Evolutionary conservation across 148 eudicot genomes (phyloP), one percentile per base, ranked within the genome.

Genomic region (Suaeda aralocaspica): DNA sequence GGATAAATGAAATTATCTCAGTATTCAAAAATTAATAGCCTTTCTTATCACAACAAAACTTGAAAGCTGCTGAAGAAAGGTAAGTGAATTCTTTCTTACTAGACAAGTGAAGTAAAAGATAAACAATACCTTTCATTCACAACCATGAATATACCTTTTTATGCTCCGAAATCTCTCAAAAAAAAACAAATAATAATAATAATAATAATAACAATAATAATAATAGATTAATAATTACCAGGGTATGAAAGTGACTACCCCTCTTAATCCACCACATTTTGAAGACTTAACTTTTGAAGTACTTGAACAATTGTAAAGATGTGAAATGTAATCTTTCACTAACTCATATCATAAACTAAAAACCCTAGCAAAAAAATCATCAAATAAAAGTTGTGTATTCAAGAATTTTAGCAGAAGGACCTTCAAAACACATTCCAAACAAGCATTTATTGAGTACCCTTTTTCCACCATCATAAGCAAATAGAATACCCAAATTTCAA

Each of bases 371-470:
- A 48, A 50, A 48, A 36, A 33, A 7, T 28, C 18, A 65, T 26
- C 24, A 62, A 45, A 19, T n/a, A n/a, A n/a, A n/a, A n/a, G n/a
- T 1, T 36, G 41, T 36, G 8, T 36, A 36, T 8, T 36, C 41
- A 36, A 36, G 8, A 36, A 36, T 8, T 36, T 36, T 36, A 4
- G 8, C 4, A 36, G 41, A 36, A 36, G 8, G 41, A 36, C 5
- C 8, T 3, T 36, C 4, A 3, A 36, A 42, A 25, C 55, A 34
- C 59, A 68, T 50, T 34, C 63, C 22, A 75, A 46, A 52, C 73
- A 60, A 68, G 63, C 67, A 60, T 68, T n/a, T 52, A 59, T 51
- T 61, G 46, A 59, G 73, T 61, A 28, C 28, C 19, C 5, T 9
- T 30, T 66, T 75, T 22, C 26, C 61, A 56, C 24, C 28, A 60